Evolutionary conservation across 2,329 filamentous ascomycete species (phyloP).

Genomic region (Ophiostoma sp.): DNA sequence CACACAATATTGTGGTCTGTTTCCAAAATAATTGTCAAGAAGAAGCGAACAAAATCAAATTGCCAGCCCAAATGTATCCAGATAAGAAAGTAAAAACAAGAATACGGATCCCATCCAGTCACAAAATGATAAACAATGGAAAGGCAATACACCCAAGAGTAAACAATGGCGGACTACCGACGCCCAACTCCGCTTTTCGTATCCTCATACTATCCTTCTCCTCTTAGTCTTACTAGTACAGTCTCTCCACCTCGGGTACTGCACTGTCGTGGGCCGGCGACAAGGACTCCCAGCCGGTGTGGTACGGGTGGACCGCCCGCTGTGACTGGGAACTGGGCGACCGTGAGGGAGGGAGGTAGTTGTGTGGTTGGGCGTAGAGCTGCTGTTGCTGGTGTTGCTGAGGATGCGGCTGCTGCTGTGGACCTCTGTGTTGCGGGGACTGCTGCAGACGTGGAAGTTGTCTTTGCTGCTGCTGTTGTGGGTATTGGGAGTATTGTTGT

Average conservation of each 20-base stretch:
- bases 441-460: neutral
- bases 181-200: neutral
- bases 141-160: neutral
- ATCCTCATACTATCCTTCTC: neutral
- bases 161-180: neutral
- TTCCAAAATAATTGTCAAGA: neutral
- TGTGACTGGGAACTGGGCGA: neutral
- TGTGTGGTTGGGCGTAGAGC: neutral
- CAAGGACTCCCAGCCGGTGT: slow-evolving; percentile 11
- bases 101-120: neutral
- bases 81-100: neutral
- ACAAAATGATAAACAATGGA: neutral
- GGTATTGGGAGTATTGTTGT: neutral
- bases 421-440: neutral
- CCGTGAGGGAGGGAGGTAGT: neutral
- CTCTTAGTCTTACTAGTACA: neutral
- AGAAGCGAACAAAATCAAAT: neutral
- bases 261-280: neutral
- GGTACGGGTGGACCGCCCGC: neutral
- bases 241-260: neutral
- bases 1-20: neutral
- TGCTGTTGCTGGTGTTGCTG: neutral
- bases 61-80: neutral
- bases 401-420: neutral
- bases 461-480: slow-evolving; percentile 8